A percentile compares a stretch with the other conserved stretches of the same genome.
Evolutionary conservation across 768 basidiomycete genomes (phyloP).

Genomic region (Lactarius hengduanensis): DNA sequence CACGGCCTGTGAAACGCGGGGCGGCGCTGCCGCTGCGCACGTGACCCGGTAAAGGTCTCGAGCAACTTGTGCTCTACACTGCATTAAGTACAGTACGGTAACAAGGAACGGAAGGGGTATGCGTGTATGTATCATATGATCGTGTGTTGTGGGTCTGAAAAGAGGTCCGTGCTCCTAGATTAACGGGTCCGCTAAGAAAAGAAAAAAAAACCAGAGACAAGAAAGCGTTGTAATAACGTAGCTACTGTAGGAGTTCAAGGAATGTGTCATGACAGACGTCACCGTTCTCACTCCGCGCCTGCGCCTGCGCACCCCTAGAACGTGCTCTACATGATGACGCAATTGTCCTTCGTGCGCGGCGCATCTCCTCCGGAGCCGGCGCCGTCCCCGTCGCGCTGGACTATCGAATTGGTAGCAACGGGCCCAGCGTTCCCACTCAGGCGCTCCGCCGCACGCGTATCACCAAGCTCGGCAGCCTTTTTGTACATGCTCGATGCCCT

Average conservation of each 20-base stretch:
- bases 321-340: constrained; percentile 71
- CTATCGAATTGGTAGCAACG: constrained; percentile 54
- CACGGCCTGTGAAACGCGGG: constrained; percentile 50
- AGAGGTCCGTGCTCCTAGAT: constrained; percentile 1
- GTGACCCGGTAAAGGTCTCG: neutral
- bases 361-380: constrained; percentile 37
- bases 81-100: constrained; percentile 1
- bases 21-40: neutral
- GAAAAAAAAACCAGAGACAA: neutral
- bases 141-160: neutral
- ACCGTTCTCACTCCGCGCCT: neutral
- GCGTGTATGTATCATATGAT: neutral
- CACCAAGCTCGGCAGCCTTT: constrained; percentile 86
- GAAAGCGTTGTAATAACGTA: constrained; percentile 8
- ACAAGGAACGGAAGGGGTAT: neutral
- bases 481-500: constrained; percentile 84
- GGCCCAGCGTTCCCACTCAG: constrained; percentile 61
- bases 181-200: neutral
- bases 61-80: neutral
- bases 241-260: neutral
- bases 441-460: constrained; percentile 89
- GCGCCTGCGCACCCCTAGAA: neutral
- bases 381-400: constrained; percentile 50
- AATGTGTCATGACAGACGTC: neutral
- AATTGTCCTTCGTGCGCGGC: constrained; percentile 69